Conservation (phyloP, 805 yeast genomes). For the Wickerhamiella azyma region DNA sequence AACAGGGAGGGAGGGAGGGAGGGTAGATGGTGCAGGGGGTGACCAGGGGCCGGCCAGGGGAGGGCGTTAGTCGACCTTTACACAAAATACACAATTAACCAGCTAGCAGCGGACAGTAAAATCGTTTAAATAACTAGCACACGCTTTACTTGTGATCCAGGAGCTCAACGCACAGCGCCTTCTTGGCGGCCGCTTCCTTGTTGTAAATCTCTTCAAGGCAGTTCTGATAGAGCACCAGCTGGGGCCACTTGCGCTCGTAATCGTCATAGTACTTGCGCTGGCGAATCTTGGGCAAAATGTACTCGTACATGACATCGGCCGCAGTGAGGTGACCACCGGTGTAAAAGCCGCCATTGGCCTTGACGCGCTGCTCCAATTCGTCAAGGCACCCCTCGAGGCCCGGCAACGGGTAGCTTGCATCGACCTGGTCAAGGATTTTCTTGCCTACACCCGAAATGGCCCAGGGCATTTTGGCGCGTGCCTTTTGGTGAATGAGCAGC, state of each 20-base stretch:
- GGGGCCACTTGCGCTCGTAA: slow-evolving; percentile 4
- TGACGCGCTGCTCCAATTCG: slow-evolving; percentile 31
- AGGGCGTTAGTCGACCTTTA: no score
- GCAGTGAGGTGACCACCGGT: slow-evolving; percentile 47
- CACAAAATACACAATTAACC: no score
- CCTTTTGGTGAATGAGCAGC: slow-evolving; percentile 27
- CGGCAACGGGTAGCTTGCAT: slow-evolving; percentile 35
- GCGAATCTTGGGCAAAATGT: neutral
- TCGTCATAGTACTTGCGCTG: neutral
- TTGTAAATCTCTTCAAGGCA: neutral
- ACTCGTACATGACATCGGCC: slow-evolving; percentile 41
- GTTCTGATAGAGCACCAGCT: neutral
- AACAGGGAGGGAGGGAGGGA: no score
- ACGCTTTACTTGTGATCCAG: neutral
- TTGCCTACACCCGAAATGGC: slow-evolving; percentile 25
- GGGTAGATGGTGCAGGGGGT: no score
- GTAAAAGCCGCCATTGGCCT: slow-evolving; percentile 38
- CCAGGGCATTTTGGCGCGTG: slow-evolving; percentile 14
- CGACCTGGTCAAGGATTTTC: slow-evolving; percentile 33
- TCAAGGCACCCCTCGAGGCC: slow-evolving; percentile 32
- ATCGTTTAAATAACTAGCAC: no score
- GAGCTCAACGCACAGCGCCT: neutral
- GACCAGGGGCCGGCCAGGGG: no score
- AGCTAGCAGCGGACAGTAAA: no score
- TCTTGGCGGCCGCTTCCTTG: neutral